These are phyloP conservation scores for Selaginella tamariscina DNA, from an alignment of 75 land plant genomes.

Conservation along the genomic window DNA sequence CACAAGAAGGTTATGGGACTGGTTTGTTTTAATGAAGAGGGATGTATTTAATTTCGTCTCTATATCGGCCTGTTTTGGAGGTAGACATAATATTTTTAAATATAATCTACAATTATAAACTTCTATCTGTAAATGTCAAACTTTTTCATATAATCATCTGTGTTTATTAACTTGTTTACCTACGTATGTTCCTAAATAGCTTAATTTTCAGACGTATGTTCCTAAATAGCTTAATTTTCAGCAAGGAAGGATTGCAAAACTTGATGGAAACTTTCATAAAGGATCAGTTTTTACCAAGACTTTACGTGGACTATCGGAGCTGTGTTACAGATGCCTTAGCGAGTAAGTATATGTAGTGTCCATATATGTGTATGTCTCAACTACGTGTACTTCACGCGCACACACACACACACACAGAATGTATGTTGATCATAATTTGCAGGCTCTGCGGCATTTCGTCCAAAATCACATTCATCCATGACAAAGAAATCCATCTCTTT, in stretches of 20 bases:
- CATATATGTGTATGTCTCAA: not conserved
- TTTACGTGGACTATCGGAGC: slow-evolving; percentile 93
- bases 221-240: slow-evolving; percentile 48
- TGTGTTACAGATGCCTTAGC: slow-evolving; percentile 93
- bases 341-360: slow-evolving; percentile 42
- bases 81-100: slow-evolving; percentile 25
- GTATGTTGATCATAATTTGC: not conserved
- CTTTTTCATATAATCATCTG: not conserved
- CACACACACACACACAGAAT: not conserved
- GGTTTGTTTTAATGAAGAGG: slow-evolving; percentile 92
- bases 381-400: not conserved
- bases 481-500: slow-evolving; percentile 21
- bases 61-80: slow-evolving; percentile 87
- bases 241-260: slow-evolving; percentile 83
- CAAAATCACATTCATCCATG: slow-evolving; percentile 34
- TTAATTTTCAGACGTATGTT: not conserved
- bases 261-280: slow-evolving; percentile 95
- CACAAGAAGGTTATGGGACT: slow-evolving; percentile 93
- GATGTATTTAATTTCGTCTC: slow-evolving; percentile 77
- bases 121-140: too few relatives aligned
- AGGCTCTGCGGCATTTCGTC: slow-evolving; percentile 98
- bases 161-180: slow-evolving; percentile 1
- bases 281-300: slow-evolving; percentile 88
- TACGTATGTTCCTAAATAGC: too few relatives aligned
- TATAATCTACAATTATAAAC: too few relatives aligned